A percentile compares a stretch with the other conserved stretches of the same genome.
These are phyloP conservation scores for Globisporangium apiculatum DNA, from an alignment of 352 stramenopile species.

Conservation along the genomic window DNA sequence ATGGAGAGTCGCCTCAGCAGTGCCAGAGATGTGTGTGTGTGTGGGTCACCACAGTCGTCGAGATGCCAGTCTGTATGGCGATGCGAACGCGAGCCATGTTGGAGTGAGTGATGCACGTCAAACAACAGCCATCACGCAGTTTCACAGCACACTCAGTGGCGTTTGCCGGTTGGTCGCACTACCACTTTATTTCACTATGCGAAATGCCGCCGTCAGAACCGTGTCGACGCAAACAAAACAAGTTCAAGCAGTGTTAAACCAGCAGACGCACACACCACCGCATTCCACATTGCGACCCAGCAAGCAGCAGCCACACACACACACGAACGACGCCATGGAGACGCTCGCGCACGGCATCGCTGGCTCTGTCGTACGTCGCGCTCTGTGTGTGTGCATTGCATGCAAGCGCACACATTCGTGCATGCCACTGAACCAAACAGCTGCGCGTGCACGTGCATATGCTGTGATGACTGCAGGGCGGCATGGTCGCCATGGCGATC, in stretches of 20 bases:
- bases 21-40: too few species aligned
- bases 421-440: too few species aligned
- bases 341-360: conserved; percentile 60
- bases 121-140: too few species aligned
- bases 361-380: conserved; percentile 39
- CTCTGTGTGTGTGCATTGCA: background rate
- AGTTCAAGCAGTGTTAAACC: conserved; percentile 13
- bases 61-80: too few species aligned
- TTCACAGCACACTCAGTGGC: too few species aligned
- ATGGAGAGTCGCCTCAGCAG: too few species aligned
- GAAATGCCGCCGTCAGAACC: background rate
- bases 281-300: too few species aligned
- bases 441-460: background rate
- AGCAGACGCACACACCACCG: background rate
- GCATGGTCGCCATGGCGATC: conserved; percentile 69
- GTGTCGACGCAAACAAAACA: background rate
- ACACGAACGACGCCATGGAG: conserved; percentile 29
- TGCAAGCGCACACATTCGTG: background rate
- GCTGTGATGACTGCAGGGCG: conserved; percentile 21
- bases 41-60: too few species aligned
- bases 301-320: background rate
- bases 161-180: too few species aligned
- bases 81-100: too few species aligned
- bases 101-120: too few species aligned
- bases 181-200: too few species aligned